phyloP scores from a whole-genome alignment of 306 rosid genomes.

The Macrotyloma uniflorum region DNA sequence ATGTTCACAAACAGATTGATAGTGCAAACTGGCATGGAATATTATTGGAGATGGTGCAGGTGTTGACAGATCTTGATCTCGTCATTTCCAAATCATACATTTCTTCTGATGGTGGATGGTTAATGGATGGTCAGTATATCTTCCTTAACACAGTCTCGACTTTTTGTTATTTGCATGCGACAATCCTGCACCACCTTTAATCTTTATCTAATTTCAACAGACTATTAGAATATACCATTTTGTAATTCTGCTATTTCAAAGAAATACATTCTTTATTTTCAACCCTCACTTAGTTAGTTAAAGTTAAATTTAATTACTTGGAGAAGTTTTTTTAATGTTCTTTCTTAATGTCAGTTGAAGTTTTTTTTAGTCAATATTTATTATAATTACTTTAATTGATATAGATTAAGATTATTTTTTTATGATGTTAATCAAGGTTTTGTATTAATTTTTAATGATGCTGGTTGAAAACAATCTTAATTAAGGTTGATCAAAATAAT shows the following conservation, averaged over 20 bases:
- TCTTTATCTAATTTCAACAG: neutral
- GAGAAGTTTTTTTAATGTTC: too few relatives aligned
- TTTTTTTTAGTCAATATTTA: too few relatives aligned
- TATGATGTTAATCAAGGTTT: too few relatives aligned
- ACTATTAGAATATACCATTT: neutral
- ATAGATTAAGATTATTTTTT: too few relatives aligned
- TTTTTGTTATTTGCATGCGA: neutral
- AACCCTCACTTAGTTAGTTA: too few relatives aligned
- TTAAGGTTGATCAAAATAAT: too few relatives aligned
- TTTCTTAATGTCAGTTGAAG: too few relatives aligned
- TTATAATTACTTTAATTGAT: too few relatives aligned
- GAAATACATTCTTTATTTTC: neutral
- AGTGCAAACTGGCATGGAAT: slow-evolving; percentile 74
- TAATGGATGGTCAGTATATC: slow-evolving; percentile 66
- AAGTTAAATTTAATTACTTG: too few relatives aligned
- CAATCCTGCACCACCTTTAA: neutral
- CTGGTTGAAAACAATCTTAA: too few relatives aligned
- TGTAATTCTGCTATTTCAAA: neutral
- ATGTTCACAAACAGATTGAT: slow-evolving; percentile 53
- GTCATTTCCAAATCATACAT: slow-evolving; percentile 71
- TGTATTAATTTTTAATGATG: too few relatives aligned
- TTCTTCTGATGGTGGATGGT: slow-evolving; percentile 80
- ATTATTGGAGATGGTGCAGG: slow-evolving; percentile 76
- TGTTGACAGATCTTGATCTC: slow-evolving; percentile 76
- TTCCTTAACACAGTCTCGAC: neutral